Conservation (phyloP, 805 yeast genomes). For the Ogataea trehaloabstinens region DNA sequence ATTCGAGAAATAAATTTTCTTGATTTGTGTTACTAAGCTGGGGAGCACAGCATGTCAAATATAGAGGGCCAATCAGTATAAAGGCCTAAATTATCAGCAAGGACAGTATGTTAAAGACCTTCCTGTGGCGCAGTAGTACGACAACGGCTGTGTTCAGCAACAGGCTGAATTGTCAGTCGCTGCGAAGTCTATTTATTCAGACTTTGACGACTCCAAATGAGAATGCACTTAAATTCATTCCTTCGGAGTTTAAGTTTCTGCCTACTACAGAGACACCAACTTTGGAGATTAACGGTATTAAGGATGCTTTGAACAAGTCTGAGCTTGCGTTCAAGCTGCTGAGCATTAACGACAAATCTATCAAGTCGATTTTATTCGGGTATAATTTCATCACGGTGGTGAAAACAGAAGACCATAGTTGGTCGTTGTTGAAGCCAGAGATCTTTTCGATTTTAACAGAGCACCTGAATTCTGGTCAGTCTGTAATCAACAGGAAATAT, state of each 20-base stretch:
- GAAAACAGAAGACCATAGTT: conserved; percentile 42
- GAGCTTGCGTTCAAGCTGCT: conserved; percentile 77
- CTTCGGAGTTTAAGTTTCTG: conserved; percentile 61
- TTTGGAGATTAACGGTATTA: conserved; percentile 67
- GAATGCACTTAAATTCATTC: conserved; percentile 80
- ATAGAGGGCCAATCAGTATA: no score
- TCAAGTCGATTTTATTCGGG: conserved; percentile 75
- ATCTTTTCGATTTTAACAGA: conserved; percentile 59
- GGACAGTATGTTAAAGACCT: no score
- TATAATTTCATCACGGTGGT: conserved; percentile 81
- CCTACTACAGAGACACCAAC: conserved; percentile 56
- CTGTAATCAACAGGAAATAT: conserved; percentile 46
- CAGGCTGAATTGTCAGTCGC: no score
- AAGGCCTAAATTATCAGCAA: no score
- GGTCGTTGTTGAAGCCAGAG: conserved; percentile 67
- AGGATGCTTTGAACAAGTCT: conserved; percentile 66
- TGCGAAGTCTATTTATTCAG: conserved; percentile 58
- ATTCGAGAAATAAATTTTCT: no score
- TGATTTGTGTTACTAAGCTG: no score
- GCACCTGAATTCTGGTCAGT: conserved; percentile 52
- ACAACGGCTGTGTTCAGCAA: no score
- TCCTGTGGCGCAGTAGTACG: no score
- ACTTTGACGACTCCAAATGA: conserved; percentile 86
- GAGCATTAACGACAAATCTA: conserved; percentile 62
- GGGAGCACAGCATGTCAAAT: no score